phyloP scores from a whole-genome alignment of 257 asterid genomes.

The Eustoma russellianum region DNA sequence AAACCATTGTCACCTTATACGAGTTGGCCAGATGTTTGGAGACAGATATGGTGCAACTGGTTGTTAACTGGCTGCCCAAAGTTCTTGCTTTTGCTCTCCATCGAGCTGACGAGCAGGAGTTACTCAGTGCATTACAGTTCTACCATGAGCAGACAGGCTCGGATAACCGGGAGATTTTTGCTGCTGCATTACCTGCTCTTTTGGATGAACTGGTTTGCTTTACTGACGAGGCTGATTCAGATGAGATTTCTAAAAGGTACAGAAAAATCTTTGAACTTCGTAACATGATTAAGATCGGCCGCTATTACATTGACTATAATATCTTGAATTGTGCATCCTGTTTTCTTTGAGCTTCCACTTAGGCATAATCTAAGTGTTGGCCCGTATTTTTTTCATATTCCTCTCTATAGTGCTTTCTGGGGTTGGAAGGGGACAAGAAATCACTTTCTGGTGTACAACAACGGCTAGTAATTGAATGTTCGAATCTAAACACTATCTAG shows the following conservation, averaged over 20 bases:
- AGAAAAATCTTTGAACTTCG: no score
- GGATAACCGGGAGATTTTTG: constrained; percentile 64
- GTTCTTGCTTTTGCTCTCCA: constrained; percentile 90
- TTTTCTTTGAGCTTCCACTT: no score
- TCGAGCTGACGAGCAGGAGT: constrained; percentile 59
- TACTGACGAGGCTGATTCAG: constrained; percentile 55
- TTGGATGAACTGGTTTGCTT: constrained; percentile 88
- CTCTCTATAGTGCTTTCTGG: no score
- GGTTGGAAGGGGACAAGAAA: no score
- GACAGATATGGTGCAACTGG: constrained; percentile 58
- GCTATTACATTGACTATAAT: no score
- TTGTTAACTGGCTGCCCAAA: constrained; percentile 71
- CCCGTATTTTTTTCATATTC: no score
- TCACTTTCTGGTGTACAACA: no score
- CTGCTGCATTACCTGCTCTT: constrained; percentile 74
- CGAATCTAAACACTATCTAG: no score
- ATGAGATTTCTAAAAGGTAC: constrained; percentile 67
- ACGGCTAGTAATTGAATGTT: no score
- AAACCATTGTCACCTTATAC: constrained; percentile 46
- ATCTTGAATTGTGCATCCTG: no score
- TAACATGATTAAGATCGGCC: no score
- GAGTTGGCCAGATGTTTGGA: constrained; percentile 67
- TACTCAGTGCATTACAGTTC: constrained; percentile 58
- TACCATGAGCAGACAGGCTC: constrained; percentile 63
- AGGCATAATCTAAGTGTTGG: no score